Evolutionary conservation across 106 monocot species (phyloP).

Genomic region (Dendrobium huoshanense): DNA sequence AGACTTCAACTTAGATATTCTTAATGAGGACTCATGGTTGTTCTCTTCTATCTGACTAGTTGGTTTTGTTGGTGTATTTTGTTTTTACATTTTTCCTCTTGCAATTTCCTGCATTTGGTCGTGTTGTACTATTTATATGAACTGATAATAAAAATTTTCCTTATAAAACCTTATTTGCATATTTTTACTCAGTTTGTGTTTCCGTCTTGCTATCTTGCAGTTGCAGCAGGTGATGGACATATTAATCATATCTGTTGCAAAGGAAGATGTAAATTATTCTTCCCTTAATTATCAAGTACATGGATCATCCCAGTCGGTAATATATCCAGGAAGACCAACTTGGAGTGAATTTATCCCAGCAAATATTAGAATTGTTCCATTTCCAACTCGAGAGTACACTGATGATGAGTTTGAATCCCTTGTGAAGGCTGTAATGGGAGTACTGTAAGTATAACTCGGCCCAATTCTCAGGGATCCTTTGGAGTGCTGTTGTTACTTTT

Average conservation of each 20-base stretch:
- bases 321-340: constrained; percentile 8
- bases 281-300: constrained; percentile 7
- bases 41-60: too few relatives aligned
- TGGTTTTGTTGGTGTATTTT: too few relatives aligned
- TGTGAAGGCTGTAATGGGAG: constrained; percentile 80
- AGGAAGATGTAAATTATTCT: constrained; percentile 22
- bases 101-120: too few relatives aligned
- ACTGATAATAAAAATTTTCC: neutral
- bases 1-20: too few relatives aligned
- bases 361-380: constrained; percentile 75
- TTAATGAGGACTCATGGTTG: too few relatives aligned
- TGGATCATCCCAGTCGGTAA: neutral
- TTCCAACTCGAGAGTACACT: constrained; percentile 87
- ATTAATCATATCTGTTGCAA: constrained; percentile 57
- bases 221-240: constrained; percentile 77
- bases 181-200: neutral
- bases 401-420: constrained; percentile 92
- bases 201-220: constrained; percentile 34
- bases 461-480: neutral
- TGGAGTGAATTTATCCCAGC: constrained; percentile 49
- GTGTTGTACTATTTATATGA: neutral
- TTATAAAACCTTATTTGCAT: neutral
- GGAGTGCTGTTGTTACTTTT: neutral
- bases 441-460: constrained; percentile 53
- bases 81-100: too few relatives aligned